A percentile compares a stretch with the other conserved stretches of the same genome.
These are phyloP conservation scores for Calonectria leucothoes DNA, from an alignment of 2,329 filamentous ascomycete species.

Conservation along the genomic window DNA sequence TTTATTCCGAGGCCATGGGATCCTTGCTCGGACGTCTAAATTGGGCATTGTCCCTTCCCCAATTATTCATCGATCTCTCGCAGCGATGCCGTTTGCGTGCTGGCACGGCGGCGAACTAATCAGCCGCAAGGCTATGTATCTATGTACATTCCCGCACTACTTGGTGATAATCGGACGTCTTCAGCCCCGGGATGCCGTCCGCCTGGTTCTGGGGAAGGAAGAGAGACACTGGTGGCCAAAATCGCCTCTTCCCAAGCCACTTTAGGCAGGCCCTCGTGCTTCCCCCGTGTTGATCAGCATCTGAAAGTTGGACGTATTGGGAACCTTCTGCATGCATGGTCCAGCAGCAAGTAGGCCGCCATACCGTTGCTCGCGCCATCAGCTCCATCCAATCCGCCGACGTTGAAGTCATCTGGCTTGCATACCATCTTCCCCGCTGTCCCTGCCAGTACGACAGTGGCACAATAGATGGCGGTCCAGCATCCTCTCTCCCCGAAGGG, in stretches of 20 bases:
- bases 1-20: not conserved
- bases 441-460: conserved; percentile 1
- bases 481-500: not conserved
- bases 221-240: conserved; percentile 8
- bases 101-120: not conserved
- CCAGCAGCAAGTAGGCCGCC: not conserved
- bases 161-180: not conserved
- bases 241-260: conserved; percentile 9
- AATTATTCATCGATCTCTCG: not conserved
- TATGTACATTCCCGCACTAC: too few species aligned
- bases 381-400: not conserved
- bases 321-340: conserved; percentile 9
- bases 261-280: conserved; percentile 7
- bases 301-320: conserved; percentile 4
- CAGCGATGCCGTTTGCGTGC: not conserved
- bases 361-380: conserved; percentile 4
- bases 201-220: conserved; percentile 13
- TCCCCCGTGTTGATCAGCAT: conserved; percentile 17
- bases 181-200: conserved; percentile 5
- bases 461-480: not conserved
- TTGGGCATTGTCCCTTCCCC: not conserved
- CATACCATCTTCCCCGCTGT: not conserved
- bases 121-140: not conserved
- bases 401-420: not conserved
- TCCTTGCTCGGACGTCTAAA: not conserved